A percentile compares a stretch with the other conserved stretches of the same genome.
Conservation (phyloP, 1,284 basidiomycete genomes). For the Boletus sp. region DNA sequence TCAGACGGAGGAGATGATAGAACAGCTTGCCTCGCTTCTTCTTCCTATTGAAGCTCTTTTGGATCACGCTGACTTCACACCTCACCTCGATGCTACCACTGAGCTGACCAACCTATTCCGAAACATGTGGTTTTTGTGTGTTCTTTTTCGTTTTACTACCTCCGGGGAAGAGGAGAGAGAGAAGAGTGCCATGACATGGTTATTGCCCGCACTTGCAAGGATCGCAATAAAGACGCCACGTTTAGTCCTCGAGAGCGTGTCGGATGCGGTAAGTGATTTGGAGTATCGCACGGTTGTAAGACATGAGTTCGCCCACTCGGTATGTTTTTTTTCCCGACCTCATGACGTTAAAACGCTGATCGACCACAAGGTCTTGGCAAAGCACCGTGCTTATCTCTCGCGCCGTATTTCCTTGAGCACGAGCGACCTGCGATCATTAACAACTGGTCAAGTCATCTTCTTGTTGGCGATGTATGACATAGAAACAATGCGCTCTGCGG, state of each 20-base stretch:
- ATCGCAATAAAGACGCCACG: slow-evolving; percentile 89
- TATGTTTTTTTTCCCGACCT: slow-evolving; percentile 29
- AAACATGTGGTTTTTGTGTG: slow-evolving; percentile 92
- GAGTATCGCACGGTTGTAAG: slow-evolving; percentile 93
- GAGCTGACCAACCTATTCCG: slow-evolving; percentile 83
- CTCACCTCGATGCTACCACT: slow-evolving; percentile 53
- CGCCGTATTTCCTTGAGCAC: slow-evolving; percentile 69
- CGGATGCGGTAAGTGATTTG: slow-evolving; percentile 85
- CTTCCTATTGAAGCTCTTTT: slow-evolving; percentile 89
- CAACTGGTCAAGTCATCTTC: slow-evolving; percentile 85
- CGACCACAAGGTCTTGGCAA: slow-evolving; percentile 53
- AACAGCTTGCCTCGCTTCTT: slow-evolving; percentile 80
- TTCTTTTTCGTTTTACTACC: slow-evolving; percentile 73
- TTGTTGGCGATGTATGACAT: slow-evolving; percentile 86
- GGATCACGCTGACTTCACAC: slow-evolving; percentile 70
- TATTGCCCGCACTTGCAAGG: slow-evolving; percentile 69
- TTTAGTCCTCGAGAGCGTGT: slow-evolving; percentile 78
- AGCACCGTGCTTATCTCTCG: slow-evolving; percentile 62
- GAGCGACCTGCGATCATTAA: slow-evolving; percentile 73
- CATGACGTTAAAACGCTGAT: slow-evolving; percentile 1
- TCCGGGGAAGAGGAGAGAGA: slow-evolving; percentile 42
- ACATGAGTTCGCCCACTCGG: slow-evolving; percentile 81
- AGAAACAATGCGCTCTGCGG: slow-evolving; percentile 82
- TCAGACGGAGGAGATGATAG: slow-evolving; percentile 82
- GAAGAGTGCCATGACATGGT: slow-evolving; percentile 68